Conservation (phyloP, 2,329 filamentous ascomycete genomes). For the Lachnellula occidentalis region DNA sequence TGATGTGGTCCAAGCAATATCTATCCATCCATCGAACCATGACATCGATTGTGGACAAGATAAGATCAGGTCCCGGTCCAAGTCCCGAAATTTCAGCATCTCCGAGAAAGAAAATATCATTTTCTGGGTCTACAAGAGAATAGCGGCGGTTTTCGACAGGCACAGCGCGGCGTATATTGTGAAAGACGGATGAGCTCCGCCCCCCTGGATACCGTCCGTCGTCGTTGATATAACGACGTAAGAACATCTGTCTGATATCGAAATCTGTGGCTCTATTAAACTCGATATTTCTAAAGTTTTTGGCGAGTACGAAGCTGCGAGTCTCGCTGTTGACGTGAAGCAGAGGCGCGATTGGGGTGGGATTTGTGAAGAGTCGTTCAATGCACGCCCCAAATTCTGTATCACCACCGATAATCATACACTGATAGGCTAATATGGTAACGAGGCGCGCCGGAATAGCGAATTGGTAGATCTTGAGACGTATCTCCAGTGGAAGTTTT, state of each 20-base stretch:
- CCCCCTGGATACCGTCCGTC: background rate
- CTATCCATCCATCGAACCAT: background rate
- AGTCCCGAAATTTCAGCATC: background rate
- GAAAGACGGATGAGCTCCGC: background rate
- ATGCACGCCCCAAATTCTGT: background rate
- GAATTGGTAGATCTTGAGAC: background rate
- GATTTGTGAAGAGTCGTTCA: background rate
- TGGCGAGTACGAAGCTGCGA: background rate
- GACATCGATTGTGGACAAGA: background rate
- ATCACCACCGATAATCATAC: background rate
- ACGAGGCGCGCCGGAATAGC: background rate
- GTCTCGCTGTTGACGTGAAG: background rate
- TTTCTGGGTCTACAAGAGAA: background rate
- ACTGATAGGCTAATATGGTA: background rate
- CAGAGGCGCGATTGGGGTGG: background rate
- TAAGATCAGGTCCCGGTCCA: background rate
- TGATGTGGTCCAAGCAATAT: background rate
- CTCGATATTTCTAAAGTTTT: background rate
- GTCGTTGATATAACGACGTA: background rate
- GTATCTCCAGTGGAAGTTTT: background rate
- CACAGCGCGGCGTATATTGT: background rate
- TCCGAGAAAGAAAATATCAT: background rate
- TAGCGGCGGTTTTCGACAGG: background rate
- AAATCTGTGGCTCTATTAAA: background rate
- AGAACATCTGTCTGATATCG: background rate